phyloP scores from a whole-genome alignment of 1,284 basidiomycete genomes.

The Puccinia triticina region DNA sequence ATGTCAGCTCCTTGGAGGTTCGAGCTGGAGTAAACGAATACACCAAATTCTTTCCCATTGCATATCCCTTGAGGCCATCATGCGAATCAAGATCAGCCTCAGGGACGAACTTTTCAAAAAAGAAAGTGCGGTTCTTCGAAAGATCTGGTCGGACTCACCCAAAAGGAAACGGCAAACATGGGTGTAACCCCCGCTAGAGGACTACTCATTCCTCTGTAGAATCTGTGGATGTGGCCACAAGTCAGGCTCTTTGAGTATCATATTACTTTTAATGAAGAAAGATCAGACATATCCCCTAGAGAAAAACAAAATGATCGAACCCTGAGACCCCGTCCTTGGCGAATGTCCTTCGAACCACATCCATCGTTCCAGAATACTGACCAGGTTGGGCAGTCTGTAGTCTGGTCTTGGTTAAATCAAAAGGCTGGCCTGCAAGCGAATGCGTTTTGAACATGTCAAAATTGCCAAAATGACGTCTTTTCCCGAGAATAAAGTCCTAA shows the following conservation, averaged over 20 bases:
- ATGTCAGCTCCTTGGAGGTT: constrained; percentile 69
- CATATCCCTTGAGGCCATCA: constrained; percentile 69
- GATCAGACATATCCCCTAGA: background rate
- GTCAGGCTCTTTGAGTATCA: background rate
- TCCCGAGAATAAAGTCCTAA: background rate
- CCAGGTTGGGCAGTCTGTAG: constrained; percentile 91
- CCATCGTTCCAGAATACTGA: constrained; percentile 85
- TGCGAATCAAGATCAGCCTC: constrained; percentile 5
- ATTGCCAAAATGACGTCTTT: background rate
- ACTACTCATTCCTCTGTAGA: constrained; percentile 96
- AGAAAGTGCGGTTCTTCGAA: too few relatives aligned
- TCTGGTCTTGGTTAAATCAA: constrained; percentile 79
- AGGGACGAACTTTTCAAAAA: background rate
- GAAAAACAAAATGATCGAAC: constrained; percentile 64
- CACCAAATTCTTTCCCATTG: constrained; percentile 87
- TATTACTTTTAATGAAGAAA: background rate
- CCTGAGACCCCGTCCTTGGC: constrained; percentile 85
- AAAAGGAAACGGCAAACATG: constrained; percentile 98
- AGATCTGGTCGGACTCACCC: constrained; percentile 62
- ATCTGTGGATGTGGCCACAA: constrained; percentile 63
- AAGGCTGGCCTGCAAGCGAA: constrained; percentile 77
- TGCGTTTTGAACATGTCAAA: background rate
- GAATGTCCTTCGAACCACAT: constrained; percentile 88
- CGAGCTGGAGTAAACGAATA: constrained; percentile 66
- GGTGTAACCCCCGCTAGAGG: constrained; percentile 95